Evolutionary conservation across 2,329 filamentous ascomycete species (phyloP), one percentile per base, ranked within the genome.

Genomic region (Aspergillus sp.): DNA sequence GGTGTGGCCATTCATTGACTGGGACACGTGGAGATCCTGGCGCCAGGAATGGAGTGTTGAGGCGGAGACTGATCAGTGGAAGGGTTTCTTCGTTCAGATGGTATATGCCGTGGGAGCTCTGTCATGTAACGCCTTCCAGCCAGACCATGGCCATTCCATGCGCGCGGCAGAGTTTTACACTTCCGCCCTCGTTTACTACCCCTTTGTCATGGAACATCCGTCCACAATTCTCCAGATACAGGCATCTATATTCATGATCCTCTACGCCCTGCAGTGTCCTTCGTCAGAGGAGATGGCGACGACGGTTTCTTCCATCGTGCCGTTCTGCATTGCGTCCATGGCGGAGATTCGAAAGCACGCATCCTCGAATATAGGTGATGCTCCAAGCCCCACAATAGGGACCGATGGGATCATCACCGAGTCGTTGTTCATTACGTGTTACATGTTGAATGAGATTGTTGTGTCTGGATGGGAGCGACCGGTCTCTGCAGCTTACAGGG

Each of bases 381-480:
- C 4, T n/a, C 4, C 9, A 5, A 40, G 33, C 9, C 41, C 42
- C 16, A 52, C 47, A 22, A 50, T 50, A 3, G 44, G 43, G 11
- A 49, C 54, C 10, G 55, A 52, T 9, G 59, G 60, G 22, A 40
- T 49, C 8, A 50, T 62, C 19, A 56, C 58, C 1, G 63, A 65
- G 52, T 59, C 59, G 11, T 59, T 65, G 53, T 65, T 65, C 6
- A 65, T 65, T 19, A 60, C 62, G 19, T 65, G 62, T 47, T 65
- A 60, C 38, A 65, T 65, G 63, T 51, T 65, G 17, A 65, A 65
- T 35, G 63, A 65, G 30, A 54, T 65, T 14, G 58, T 64, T 43
- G 56, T 62, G 8, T 65, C 60, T 16, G 63, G 63, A 9, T 65
- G 63, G 63, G 61, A 65, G 22, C 49, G 62, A 17, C 63, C 63